These are phyloP conservation scores for Fonsecaea multimorphosa DNA, from an alignment of 2,329 filamentous ascomycete genomes.

Conservation along the genomic window DNA sequence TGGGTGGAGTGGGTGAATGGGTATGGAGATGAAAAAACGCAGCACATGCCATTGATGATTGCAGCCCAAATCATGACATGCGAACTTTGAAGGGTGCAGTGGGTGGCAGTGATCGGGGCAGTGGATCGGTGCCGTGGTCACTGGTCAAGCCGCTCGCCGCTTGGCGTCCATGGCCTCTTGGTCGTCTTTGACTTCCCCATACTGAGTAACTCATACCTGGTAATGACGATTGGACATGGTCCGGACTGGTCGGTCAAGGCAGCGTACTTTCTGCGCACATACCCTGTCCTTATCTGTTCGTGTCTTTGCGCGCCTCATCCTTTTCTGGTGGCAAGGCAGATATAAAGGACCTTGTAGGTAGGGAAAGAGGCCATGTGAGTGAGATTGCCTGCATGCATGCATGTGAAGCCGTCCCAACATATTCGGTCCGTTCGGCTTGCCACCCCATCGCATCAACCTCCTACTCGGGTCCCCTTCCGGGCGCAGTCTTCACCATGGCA, in stretches of 20 bases:
- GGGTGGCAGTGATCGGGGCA: too few relatives aligned
- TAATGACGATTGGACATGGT: too few relatives aligned
- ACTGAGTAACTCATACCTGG: too few relatives aligned
- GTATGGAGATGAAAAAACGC: background rate
- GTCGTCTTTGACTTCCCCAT: background rate
- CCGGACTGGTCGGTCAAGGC: background rate
- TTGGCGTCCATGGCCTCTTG: background rate
- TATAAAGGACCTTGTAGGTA: too few relatives aligned
- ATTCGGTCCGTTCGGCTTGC: background rate
- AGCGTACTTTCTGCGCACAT: background rate
- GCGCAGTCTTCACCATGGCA: background rate
- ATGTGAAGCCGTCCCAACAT: background rate
- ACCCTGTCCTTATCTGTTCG: background rate
- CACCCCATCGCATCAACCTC: background rate
- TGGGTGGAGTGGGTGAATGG: background rate
- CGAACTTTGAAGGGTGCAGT: background rate
- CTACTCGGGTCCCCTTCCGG: background rate
- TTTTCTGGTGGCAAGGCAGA: background rate
- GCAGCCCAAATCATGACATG: slow-evolving; percentile 5
- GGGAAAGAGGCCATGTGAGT: background rate
- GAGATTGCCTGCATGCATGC: background rate
- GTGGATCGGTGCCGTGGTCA: too few relatives aligned
- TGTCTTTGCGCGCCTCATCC: background rate
- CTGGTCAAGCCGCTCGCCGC: too few relatives aligned
- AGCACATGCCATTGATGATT: background rate